Percentiles rank a stretch among this genome's conserved stretches.
phyloP scores from a whole-genome alignment of 192 early-diverging fungal genomes.

The Coemansia biformis region DNA sequence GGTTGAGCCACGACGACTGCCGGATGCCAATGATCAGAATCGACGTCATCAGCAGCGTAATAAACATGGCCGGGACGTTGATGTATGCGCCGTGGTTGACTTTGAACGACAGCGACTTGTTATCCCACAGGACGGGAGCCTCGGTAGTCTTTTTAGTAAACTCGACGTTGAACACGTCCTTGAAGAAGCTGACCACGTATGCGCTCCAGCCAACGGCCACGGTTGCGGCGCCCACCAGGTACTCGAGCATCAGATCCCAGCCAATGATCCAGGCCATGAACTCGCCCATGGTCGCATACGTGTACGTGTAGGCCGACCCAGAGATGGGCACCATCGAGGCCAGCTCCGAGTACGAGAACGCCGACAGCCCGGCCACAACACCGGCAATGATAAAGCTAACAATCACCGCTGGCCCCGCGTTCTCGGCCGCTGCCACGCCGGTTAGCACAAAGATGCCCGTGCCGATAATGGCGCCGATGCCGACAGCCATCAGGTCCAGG shows the following conservation, averaged over 20 bases:
- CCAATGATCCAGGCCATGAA: conserved; percentile 85
- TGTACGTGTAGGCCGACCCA: conserved; percentile 82
- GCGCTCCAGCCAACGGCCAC: conserved; percentile 80
- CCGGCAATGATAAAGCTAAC: conserved; percentile 78
- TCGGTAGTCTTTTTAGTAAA: conserved; percentile 57
- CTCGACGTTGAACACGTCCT: conserved; percentile 54
- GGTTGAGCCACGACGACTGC: conserved; percentile 70
- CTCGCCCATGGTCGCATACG: conserved; percentile 84
- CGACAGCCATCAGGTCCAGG: conserved; percentile 60
- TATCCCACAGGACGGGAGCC: conserved; percentile 68
- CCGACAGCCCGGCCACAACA: conserved; percentile 65
- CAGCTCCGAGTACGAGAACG: conserved; percentile 82
- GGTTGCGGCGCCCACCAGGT: conserved; percentile 76
- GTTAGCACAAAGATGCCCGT: conserved; percentile 79
- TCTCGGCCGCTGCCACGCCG: conserved; percentile 62
- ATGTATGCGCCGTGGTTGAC: conserved; percentile 54
- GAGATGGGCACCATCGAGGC: conserved; percentile 80
- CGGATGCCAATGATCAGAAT: conserved; percentile 68
- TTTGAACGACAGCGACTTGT: conserved; percentile 23
- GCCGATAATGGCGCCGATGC: conserved; percentile 74
- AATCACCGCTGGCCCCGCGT: conserved; percentile 80
- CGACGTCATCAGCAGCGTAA: conserved; percentile 59
- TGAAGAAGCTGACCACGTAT: conserved; percentile 69
- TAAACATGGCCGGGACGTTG: conserved; percentile 70
- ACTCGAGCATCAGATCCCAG: conserved; percentile 88